Conservation (phyloP, 345 rosid species). For the Populus tremula region DNA sequence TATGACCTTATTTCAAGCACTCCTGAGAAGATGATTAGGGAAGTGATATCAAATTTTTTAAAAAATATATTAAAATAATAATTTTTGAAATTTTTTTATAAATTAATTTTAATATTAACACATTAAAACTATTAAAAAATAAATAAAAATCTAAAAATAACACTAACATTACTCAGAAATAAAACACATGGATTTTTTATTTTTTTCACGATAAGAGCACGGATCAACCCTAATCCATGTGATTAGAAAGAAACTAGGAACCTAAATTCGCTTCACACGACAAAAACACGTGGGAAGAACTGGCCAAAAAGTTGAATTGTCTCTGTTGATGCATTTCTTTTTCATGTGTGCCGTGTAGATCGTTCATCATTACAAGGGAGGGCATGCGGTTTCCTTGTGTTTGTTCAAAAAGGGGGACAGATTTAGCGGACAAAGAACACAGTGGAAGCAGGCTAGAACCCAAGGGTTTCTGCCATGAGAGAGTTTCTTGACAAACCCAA, state of each 20-base stretch:
- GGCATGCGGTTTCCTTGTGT: not conserved
- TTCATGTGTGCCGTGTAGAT: not conserved
- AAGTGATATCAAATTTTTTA: too few species aligned
- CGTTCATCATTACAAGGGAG: not conserved
- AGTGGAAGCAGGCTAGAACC: not conserved
- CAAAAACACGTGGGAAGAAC: not conserved
- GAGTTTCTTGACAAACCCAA: not conserved
- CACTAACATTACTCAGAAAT: not conserved
- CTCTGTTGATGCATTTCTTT: not conserved
- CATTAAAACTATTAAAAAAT: too few species aligned
- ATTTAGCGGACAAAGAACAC: not conserved
- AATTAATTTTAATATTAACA: too few species aligned
- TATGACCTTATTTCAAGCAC: not conserved
- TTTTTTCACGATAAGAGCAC: not conserved
- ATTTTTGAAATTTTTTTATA: too few species aligned
- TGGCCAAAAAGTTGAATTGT: not conserved
- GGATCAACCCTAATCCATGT: not conserved
- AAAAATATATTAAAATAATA: too few species aligned
- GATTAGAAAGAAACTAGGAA: not conserved
- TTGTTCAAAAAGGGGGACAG: not conserved
- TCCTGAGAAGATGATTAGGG: not conserved
- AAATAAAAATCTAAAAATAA: too few species aligned
- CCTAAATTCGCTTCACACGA: not conserved
- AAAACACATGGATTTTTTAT: not conserved
- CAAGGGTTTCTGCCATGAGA: not conserved